Conservation (phyloP, 345 rosid genomes). For the Populus euphratica region DNA sequence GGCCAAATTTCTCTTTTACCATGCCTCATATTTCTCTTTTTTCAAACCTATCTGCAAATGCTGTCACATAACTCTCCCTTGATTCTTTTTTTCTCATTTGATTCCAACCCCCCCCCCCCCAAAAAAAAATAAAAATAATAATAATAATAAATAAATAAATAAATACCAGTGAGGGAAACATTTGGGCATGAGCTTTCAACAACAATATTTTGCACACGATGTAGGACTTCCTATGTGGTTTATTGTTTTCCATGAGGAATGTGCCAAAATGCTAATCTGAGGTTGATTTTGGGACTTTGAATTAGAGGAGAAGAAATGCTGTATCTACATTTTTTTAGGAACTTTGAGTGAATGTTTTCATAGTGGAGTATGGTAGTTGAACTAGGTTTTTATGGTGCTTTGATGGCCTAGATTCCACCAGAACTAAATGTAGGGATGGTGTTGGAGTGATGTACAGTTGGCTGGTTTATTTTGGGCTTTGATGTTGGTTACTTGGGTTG, state of each 20-base stretch:
- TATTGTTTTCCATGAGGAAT: slow-evolving; percentile 17
- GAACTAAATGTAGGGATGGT: not conserved
- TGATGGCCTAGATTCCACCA: not conserved
- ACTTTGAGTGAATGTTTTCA: not conserved
- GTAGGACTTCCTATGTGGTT: slow-evolving; percentile 2
- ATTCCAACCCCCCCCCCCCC: no score
- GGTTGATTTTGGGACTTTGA: not conserved
- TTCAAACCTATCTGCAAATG: slow-evolving; percentile 19
- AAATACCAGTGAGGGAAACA: slow-evolving; percentile 11
- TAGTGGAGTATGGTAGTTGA: not conserved
- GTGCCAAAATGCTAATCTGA: slow-evolving; percentile 30
- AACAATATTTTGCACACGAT: slow-evolving; percentile 15
- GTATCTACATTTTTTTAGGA: no score
- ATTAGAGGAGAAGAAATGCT: not conserved
- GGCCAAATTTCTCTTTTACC: not conserved
- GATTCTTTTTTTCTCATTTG: not conserved
- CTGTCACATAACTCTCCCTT: slow-evolving; percentile 2
- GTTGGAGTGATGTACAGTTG: not conserved
- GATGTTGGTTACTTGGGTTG: not conserved
- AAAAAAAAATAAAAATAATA: no score
- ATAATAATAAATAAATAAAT: no score
- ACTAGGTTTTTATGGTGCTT: not conserved
- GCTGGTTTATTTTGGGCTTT: not conserved
- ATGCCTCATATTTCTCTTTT: not conserved
- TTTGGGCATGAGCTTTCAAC: slow-evolving; percentile 17